phyloP scores from a whole-genome alignment of 257 asterid genomes.

The Solanum ossicruentum region DNA sequence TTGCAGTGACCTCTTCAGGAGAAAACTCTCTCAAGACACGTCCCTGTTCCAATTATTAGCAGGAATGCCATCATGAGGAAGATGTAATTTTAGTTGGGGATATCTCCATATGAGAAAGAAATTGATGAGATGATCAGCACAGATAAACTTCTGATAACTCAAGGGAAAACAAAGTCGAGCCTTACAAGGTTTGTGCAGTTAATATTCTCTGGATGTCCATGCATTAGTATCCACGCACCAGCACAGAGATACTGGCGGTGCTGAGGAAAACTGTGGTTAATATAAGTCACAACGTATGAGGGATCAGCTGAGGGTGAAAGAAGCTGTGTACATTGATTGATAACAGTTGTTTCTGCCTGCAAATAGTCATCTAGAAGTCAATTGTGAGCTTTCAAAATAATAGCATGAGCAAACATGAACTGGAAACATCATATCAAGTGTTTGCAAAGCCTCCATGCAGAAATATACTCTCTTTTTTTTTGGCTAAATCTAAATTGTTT shows the following conservation, averaged over 20 bases:
- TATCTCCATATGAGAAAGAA: not conserved
- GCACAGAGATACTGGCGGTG: slow-evolving; percentile 96
- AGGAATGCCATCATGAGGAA: slow-evolving; percentile 1
- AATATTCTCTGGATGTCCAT: slow-evolving; percentile 85
- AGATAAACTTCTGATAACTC: not conserved
- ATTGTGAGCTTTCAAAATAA: not conserved
- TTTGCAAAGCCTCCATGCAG: not conserved
- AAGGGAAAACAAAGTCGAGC: not conserved
- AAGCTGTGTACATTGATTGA: slow-evolving; percentile 87
- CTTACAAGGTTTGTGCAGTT: slow-evolving; percentile 83
- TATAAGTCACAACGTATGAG: slow-evolving; percentile 62
- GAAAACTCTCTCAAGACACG: slow-evolving; percentile 90
- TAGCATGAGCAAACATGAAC: not conserved
- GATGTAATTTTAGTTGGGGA: not conserved
- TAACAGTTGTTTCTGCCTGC: slow-evolving; percentile 91
- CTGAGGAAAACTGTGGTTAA: slow-evolving; percentile 70
- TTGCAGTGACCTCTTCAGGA: slow-evolving; percentile 94
- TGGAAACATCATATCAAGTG: not conserved
- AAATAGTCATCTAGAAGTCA: slow-evolving; percentile 1
- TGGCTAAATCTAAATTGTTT: not conserved
- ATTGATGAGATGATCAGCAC: not conserved
- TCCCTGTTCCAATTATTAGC: slow-evolving; percentile 39
- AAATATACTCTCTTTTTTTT: not conserved
- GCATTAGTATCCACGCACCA: slow-evolving; percentile 95
- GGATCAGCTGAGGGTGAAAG: slow-evolving; percentile 88